Evolutionary conservation across 2,329 filamentous ascomycete genomes (phyloP).

Genomic region (Gnomoniopsis smithogilvyi): DNA sequence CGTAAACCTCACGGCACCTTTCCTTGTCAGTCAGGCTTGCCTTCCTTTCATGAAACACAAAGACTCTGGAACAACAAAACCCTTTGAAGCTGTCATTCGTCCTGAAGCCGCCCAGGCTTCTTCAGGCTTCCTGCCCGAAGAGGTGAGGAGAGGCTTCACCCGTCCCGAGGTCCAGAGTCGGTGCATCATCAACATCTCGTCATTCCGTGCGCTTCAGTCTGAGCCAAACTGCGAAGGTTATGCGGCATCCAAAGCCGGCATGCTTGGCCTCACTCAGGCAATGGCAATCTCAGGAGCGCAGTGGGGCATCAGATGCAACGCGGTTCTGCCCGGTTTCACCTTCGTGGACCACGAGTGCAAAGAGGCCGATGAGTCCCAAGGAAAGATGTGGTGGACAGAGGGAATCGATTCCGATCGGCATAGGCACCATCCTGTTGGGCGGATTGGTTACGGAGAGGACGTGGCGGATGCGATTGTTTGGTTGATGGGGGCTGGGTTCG

Average conservation of each 20-base stretch:
- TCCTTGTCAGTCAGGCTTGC: slow-evolving; percentile 42
- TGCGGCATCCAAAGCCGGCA: slow-evolving; percentile 36
- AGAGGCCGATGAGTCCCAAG: slow-evolving; percentile 37
- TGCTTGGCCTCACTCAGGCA: slow-evolving; percentile 32
- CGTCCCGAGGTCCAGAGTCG: neutral
- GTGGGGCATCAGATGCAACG: slow-evolving; percentile 33
- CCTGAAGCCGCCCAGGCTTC: slow-evolving; percentile 12
- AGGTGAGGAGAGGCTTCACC: neutral
- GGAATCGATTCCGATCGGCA: slow-evolving; percentile 34
- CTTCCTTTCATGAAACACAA: slow-evolving; percentile 41
- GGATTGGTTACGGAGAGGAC: slow-evolving; percentile 42
- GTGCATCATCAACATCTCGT: slow-evolving; percentile 43
- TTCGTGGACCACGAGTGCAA: slow-evolving; percentile 44
- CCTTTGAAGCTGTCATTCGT: slow-evolving; percentile 10
- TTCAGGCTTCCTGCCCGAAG: neutral
- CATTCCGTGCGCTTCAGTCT: slow-evolving; percentile 41
- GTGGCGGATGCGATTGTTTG: slow-evolving; percentile 41
- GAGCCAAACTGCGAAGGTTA: slow-evolving; percentile 48
- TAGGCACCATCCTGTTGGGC: slow-evolving; percentile 38
- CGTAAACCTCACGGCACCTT: slow-evolving; percentile 43
- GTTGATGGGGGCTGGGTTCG: slow-evolving; percentile 26
- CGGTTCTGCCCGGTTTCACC: slow-evolving; percentile 43
- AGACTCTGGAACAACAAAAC: neutral
- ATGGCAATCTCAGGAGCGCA: slow-evolving; percentile 32
- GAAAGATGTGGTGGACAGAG: slow-evolving; percentile 36